phyloP scores from a whole-genome alignment of 371 early-diverging fungal species.

The Neoconidiobolus thromboides region DNA sequence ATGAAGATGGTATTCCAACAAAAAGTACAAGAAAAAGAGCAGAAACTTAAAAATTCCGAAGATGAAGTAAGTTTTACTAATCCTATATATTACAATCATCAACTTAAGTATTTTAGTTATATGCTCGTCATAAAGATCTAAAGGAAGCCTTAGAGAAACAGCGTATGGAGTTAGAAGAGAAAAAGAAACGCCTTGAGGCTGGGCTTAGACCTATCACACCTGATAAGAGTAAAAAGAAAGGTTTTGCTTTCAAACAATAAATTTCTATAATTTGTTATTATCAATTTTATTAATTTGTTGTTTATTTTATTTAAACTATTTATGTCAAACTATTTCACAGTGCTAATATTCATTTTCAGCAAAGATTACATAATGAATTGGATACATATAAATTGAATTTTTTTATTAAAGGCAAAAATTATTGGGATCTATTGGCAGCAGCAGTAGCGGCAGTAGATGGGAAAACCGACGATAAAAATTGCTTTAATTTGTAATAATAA shows the following conservation, averaged over 20 bases:
- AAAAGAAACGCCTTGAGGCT: conserved; percentile 71
- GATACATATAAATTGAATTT: too few relatives aligned
- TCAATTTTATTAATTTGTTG: too few relatives aligned
- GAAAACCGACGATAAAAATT: too few relatives aligned
- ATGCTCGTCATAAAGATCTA: conserved; percentile 91
- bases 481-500: too few relatives aligned
- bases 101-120: conserved; percentile 24
- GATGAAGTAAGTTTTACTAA: conserved; percentile 53
- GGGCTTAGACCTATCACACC: conserved; percentile 64
- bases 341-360: too few relatives aligned
- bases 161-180: conserved; percentile 77
- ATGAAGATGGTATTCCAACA: conserved; percentile 95
- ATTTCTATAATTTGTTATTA: too few relatives aligned
- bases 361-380: too few relatives aligned
- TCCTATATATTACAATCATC: conserved; percentile 17
- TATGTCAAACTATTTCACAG: too few relatives aligned
- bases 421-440: too few relatives aligned
- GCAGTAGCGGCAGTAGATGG: too few relatives aligned
- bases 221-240: conserved; percentile 59
- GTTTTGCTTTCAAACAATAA: conserved; percentile 31
- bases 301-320: too few relatives aligned
- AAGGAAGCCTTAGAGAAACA: conserved; percentile 90
- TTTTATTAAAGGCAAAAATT: too few relatives aligned
- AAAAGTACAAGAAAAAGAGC: conserved; percentile 94
- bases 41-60: conserved; percentile 88